Evolutionary conservation across 192 early-diverging fungal genomes (phyloP).

Genomic region (Podochytrium sp.): DNA sequence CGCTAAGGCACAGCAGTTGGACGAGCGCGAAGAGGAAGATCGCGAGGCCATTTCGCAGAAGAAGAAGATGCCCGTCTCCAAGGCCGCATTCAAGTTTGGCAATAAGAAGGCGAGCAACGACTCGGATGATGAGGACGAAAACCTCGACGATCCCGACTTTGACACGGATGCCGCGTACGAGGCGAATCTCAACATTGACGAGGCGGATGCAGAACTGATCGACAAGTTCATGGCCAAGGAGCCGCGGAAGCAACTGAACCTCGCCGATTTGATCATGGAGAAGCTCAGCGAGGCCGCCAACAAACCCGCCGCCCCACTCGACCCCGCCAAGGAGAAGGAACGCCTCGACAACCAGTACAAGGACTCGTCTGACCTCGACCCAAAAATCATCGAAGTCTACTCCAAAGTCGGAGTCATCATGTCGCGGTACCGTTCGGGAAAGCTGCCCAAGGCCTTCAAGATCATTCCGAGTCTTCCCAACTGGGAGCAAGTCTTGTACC

Average conservation of each 20-base stretch:
- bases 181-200: slow-evolving; percentile 67
- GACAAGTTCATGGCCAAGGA: slow-evolving; percentile 90
- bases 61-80: slow-evolving; percentile 36
- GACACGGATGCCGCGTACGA: slow-evolving; percentile 70
- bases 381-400: slow-evolving; percentile 94
- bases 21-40: slow-evolving; percentile 55
- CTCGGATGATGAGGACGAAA: slow-evolving; percentile 68
- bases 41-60: background rate
- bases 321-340: background rate
- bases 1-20: slow-evolving; percentile 89
- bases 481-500: slow-evolving; percentile 96
- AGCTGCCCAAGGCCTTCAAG: slow-evolving; percentile 98
- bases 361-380: slow-evolving; percentile 61
- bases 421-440: slow-evolving; percentile 91
- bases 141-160: slow-evolving; percentile 66
- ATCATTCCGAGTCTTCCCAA: slow-evolving; percentile 93
- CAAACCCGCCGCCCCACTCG: background rate
- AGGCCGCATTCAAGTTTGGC: slow-evolving; percentile 8
- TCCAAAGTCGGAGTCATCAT: slow-evolving; percentile 89
- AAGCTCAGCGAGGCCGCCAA: slow-evolving; percentile 81
- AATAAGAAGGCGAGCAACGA: slow-evolving; percentile 46
- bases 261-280: slow-evolving; percentile 96
- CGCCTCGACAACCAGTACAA: slow-evolving; percentile 16
- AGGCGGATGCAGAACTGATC: slow-evolving; percentile 78
- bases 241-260: slow-evolving; percentile 81